Percentiles rank a stretch among this genome's conserved stretches.
phyloP scores from a whole-genome alignment of 2,329 filamentous ascomycete genomes.

The Clarireedia hainanense region DNA sequence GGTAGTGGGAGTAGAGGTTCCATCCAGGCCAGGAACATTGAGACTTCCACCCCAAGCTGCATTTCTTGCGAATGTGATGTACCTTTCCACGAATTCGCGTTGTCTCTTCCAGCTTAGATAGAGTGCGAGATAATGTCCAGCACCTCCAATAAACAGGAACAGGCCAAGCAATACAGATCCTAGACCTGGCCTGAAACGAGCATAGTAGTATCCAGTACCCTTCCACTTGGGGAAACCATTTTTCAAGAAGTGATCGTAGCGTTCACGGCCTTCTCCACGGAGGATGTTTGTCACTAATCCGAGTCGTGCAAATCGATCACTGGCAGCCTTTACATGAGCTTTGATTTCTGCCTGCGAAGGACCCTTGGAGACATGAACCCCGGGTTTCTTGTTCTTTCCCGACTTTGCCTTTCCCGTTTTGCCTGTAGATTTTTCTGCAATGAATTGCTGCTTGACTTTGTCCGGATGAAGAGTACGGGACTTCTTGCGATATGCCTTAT shows the following conservation, averaged over 20 bases:
- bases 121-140: slow-evolving; percentile 77
- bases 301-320: slow-evolving; percentile 75
- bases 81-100: slow-evolving; percentile 82
- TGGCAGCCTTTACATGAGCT: slow-evolving; percentile 70
- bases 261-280: slow-evolving; percentile 67
- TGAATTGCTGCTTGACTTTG: slow-evolving; percentile 83
- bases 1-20: slow-evolving; percentile 37
- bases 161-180: slow-evolving; percentile 76
- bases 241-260: slow-evolving; percentile 88
- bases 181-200: slow-evolving; percentile 82
- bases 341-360: slow-evolving; percentile 70
- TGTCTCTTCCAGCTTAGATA: slow-evolving; percentile 85
- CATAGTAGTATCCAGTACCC: slow-evolving; percentile 97
- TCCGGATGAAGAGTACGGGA: slow-evolving; percentile 81
- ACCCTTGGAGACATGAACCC: slow-evolving; percentile 59
- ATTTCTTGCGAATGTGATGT: slow-evolving; percentile 81
- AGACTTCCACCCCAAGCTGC: slow-evolving; percentile 77
- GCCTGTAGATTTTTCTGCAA: slow-evolving; percentile 54
- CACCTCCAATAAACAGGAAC: slow-evolving; percentile 76
- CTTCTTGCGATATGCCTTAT: slow-evolving; percentile 88
- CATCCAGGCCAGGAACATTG: slow-evolving; percentile 60
- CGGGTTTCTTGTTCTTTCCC: slow-evolving; percentile 47
- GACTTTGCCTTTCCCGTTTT: slow-evolving; percentile 39
- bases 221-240: slow-evolving; percentile 97
- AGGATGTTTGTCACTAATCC: slow-evolving; percentile 82